Conservation (phyloP, 805 yeast species). For the Candida bentonensis region DNA sequence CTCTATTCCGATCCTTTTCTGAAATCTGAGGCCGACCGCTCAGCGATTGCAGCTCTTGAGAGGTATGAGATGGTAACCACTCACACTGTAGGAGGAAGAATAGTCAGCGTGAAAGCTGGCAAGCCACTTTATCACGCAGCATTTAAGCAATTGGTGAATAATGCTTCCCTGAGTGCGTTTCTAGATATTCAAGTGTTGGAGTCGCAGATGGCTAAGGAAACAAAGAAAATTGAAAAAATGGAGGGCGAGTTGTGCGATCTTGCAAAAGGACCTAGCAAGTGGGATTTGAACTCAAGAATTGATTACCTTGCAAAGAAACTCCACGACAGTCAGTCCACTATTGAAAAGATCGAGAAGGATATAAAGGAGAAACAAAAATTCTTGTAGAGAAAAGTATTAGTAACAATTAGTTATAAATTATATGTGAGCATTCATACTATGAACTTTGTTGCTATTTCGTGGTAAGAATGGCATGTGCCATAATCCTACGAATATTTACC, state of each 20-base stretch:
- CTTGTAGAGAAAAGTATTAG: not conserved
- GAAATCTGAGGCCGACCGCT: constrained; percentile 29
- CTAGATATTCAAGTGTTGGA: constrained; percentile 51
- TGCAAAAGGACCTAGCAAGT: constrained; percentile 35
- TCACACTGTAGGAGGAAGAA: constrained; percentile 63
- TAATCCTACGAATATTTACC: constrained; percentile 46
- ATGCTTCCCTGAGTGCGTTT: constrained; percentile 38
- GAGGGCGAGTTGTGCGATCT: constrained; percentile 63
- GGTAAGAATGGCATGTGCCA: constrained; percentile 46
- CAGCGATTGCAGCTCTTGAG: constrained; percentile 55
- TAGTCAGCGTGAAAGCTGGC: constrained; percentile 55
- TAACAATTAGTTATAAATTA: no score
- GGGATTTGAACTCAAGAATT: constrained; percentile 46
- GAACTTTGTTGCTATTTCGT: constrained; percentile 18
- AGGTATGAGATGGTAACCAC: constrained; percentile 62
- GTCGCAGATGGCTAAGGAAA: constrained; percentile 43
- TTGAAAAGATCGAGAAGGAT: constrained; percentile 31
- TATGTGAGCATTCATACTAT: no score
- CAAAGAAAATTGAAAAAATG: constrained; percentile 41
- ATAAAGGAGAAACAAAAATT: constrained; percentile 4
- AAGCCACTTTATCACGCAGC: constrained; percentile 78
- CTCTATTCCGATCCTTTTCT: constrained; percentile 17
- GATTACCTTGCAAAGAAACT: constrained; percentile 58
- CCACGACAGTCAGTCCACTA: constrained; percentile 39
- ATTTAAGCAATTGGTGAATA: constrained; percentile 48